Percentiles rank a stretch among this genome's conserved stretches.
Evolutionary conservation across 2,329 filamentous ascomycete genomes (phyloP).

Genomic region (Cladosporium sp.): DNA sequence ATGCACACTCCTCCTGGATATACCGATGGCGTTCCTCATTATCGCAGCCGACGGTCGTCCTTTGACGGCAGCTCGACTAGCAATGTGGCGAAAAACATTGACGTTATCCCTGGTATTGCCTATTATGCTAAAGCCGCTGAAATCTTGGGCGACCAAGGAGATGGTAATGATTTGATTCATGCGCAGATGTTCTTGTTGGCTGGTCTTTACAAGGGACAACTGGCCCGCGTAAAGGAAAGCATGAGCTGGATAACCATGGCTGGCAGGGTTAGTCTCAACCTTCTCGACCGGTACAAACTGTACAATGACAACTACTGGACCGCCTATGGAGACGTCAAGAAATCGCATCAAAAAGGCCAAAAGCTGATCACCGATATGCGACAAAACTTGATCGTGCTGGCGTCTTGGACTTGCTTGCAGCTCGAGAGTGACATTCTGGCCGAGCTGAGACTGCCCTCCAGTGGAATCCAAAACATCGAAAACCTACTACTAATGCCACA

Average conservation of each 20-base stretch:
- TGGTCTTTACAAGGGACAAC: constrained; percentile 82
- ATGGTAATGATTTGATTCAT: constrained; percentile 74
- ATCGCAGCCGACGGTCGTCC: constrained; percentile 29
- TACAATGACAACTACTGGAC: constrained; percentile 32
- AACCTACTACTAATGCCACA: constrained; percentile 64
- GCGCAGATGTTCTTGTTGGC: constrained; percentile 83
- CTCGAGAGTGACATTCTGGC: constrained; percentile 93
- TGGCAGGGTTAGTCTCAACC: constrained; percentile 60
- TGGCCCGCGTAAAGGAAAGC: constrained; percentile 83
- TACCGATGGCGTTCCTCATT: constrained; percentile 15
- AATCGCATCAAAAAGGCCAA: constrained; percentile 26
- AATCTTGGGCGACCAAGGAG: constrained; percentile 77
- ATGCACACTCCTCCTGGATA: constrained; percentile 26
- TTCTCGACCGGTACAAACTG: constrained; percentile 67
- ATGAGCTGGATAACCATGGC: constrained; percentile 65
- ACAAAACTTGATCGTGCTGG: constrained; percentile 50
- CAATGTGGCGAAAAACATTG: constrained; percentile 45
- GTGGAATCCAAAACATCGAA: constrained; percentile 56
- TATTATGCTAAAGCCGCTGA: constrained; percentile 86
- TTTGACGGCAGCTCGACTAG: constrained; percentile 22
- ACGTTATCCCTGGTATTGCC: constrained; percentile 81
- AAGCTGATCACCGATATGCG: constrained; percentile 30
- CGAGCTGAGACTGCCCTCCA: constrained; percentile 64
- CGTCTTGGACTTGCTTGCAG: constrained; percentile 92
- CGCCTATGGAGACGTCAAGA: constrained; percentile 32